Base-by-base conservation (phyloP, 116 monocot species). In the Posidonia oceanica region DNA sequence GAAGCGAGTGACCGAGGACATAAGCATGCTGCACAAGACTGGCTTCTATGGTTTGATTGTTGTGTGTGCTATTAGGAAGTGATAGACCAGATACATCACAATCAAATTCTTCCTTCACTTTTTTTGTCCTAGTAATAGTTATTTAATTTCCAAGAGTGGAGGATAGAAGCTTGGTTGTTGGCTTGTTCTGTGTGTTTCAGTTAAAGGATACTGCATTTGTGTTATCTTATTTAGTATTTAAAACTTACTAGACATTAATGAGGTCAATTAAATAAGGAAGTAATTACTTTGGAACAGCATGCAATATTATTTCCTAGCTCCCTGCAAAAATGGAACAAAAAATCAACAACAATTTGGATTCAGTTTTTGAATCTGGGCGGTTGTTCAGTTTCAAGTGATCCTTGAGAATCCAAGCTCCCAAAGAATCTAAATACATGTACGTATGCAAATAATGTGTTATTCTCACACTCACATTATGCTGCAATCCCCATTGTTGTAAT, bases 1-100 rank as follows among this genome's bases (percentile, higher is more conserved):
- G 79, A 75, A 53, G 65, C 69, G 78, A 54, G 79, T 77, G 7
- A 66, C 75, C 0, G 74, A 70, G 13, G 83, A 87, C 67, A 67
- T 67, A 6, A 42, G 2, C 22, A 72, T 79, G 87, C 64, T 87
- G 14, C 77, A 48, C 1, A 83, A 77, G 62, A 83, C 77, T 36
- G 83, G 87, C 64, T 81, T 83, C 79, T 87, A 83, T 60, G 81
- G 87, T 51, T 67, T 87, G 0, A 72, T 87, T 36, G 76, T 87
- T 44, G 87, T 79, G 8, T 76, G 74, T 41, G 87, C 83, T 3
- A 67, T 70, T 36, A 83, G 87, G 74, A 83, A 68, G 52, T 61
- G 13, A 36, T 67, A 17, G 36, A 52, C 38, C 23, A 67, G 11
- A 16, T 29, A 36, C 36, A 61, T 61, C 3, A 15, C 4, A 63